A percentile compares a stretch with the other conserved stretches of the same genome.
Conservation (phyloP, 345 rosid species). For the Populus pruinosa region DNA sequence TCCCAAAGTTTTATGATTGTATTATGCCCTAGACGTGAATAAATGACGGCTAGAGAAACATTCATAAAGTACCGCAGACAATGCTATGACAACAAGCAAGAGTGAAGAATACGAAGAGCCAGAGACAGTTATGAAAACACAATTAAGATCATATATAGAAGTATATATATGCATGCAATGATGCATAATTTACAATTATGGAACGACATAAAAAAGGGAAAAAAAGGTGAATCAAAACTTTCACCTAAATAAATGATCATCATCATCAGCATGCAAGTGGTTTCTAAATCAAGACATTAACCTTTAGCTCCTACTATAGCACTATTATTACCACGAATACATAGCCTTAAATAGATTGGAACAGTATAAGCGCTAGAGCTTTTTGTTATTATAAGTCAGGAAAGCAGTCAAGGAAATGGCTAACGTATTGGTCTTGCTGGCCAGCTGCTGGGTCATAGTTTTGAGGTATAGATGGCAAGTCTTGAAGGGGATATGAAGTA, state of each 20-base stretch:
- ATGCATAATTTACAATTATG: constrained; percentile 19
- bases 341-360: background rate
- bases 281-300: background rate
- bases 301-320: background rate
- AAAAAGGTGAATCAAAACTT: constrained; percentile 29
- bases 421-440: constrained; percentile 20
- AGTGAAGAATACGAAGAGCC: background rate
- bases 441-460: constrained; percentile 31
- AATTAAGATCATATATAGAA: background rate
- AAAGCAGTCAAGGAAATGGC: constrained; percentile 62
- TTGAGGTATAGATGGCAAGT: constrained; percentile 33
- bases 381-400: constrained; percentile 51
- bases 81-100: background rate
- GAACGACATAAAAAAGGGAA: background rate
- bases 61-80: background rate
- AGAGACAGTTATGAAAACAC: background rate
- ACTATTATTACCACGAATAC: background rate
- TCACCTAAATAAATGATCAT: background rate
- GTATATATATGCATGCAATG: constrained; percentile 13
- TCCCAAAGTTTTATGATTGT: background rate
- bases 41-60: background rate
- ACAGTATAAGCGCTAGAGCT: background rate
- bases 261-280: background rate
- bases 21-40: background rate
- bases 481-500: constrained; percentile 12